Conservation (phyloP, 495 filamentous ascomycete species). For the Xylaria scruposa region DNA sequence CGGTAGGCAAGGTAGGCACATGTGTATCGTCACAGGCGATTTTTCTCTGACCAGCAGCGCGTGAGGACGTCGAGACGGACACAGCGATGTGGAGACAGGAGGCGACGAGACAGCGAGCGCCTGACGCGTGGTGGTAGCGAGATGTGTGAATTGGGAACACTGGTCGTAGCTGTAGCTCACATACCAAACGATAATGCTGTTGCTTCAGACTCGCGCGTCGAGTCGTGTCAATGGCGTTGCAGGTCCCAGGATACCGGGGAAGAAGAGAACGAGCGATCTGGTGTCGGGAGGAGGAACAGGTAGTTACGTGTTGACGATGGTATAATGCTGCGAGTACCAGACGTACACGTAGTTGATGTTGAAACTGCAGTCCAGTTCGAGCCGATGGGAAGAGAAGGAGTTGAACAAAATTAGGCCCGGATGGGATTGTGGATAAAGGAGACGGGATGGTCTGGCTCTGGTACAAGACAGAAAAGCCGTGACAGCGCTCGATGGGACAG, state of each 20-base stretch:
- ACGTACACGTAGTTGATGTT: constrained; percentile 22
- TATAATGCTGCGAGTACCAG: constrained; percentile 13
- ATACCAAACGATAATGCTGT: constrained; percentile 28
- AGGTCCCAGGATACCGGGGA: constrained; percentile 25
- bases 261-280: constrained; percentile 26
- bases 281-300: constrained; percentile 5
- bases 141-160: background rate
- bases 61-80: constrained; percentile 1
- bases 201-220: constrained; percentile 28
- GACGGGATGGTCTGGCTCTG: constrained; percentile 17
- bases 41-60: background rate
- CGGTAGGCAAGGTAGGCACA: constrained; percentile 18
- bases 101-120: constrained; percentile 12
- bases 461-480: constrained; percentile 12
- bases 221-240: constrained; percentile 27
- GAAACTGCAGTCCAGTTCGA: constrained; percentile 23
- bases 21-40: background rate
- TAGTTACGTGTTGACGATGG: constrained; percentile 17
- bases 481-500: constrained; percentile 3
- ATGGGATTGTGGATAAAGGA: constrained; percentile 32
- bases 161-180: constrained; percentile 19
- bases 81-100: background rate
- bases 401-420: constrained; percentile 30
- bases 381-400: constrained; percentile 28
- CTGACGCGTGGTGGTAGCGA: constrained; percentile 1